These are phyloP conservation scores for Apiotrichum gracile DNA, from an alignment of 1,284 basidiomycete genomes.

Conservation along the genomic window DNA sequence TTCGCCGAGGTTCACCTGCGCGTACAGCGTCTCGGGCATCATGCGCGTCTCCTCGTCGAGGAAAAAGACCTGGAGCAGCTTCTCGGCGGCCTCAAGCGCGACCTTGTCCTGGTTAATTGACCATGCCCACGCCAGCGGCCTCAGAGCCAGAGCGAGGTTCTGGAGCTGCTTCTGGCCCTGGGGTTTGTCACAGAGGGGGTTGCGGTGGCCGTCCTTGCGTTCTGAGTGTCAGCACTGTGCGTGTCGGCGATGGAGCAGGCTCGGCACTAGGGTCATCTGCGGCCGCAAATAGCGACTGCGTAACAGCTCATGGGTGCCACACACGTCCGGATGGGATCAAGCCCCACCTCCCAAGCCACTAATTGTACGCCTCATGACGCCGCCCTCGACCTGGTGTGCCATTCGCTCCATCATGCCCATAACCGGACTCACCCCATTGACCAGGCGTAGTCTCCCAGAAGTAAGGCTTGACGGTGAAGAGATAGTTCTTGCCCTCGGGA, in stretches of 20 bases:
- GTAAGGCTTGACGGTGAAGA: slow-evolving; percentile 33
- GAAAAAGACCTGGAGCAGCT: slow-evolving; percentile 31
- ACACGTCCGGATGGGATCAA: no score
- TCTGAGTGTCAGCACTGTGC: slow-evolving; percentile 15
- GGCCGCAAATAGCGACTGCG: no score
- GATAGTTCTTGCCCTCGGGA: slow-evolving; percentile 23
- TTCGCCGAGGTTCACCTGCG: slow-evolving; percentile 27
- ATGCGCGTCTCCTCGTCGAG: slow-evolving; percentile 29
- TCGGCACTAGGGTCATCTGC: no score
- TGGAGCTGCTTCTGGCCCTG: slow-evolving; percentile 31
- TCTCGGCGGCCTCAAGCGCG: slow-evolving; percentile 8
- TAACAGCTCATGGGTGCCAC: no score
- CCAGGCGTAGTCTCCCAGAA: slow-evolving; percentile 25
- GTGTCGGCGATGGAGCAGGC: neutral
- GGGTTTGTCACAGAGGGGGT: slow-evolving; percentile 28
- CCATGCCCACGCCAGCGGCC: slow-evolving; percentile 21
- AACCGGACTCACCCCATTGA: slow-evolving; percentile 21
- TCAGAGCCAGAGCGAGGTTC: slow-evolving; percentile 12
- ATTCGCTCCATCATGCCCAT: neutral
- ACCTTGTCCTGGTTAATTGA: slow-evolving; percentile 3
- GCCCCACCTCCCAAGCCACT: no score
- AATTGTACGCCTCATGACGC: no score
- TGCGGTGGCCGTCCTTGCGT: slow-evolving; percentile 30
- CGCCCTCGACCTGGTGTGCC: no score
- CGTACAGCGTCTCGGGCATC: slow-evolving; percentile 28